Evolutionary conservation across 106 monocot species (phyloP), one percentile per base, ranked within the genome.

Genomic region (Vanilla planifolia): DNA sequence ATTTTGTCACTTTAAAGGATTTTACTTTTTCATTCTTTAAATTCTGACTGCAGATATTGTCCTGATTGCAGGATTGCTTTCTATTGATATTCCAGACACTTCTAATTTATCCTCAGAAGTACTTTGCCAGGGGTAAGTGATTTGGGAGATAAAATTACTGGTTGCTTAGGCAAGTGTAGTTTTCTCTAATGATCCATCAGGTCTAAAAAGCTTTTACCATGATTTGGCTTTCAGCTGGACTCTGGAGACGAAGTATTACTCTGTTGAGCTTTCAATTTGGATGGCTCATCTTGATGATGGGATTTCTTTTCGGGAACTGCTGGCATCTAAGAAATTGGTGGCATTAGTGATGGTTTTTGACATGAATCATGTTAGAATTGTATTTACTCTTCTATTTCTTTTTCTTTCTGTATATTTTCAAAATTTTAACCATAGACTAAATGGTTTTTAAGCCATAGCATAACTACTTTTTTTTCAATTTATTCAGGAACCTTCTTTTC

Each of bases 271-370:
- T 62, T 92, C 85, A 34, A 65, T 98, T 39, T 98, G 98, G 98
- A 82, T 71, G 28, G 76, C 79, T 48, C 74, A 98, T 66, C 82
- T 92, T 33, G 74, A 64, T 33, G 75, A 85, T 40, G 80, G 61
- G 8, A 82, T 99, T 56, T 99, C 92, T 19, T 59, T 76, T 28
- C 43, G 50, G 30, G 43, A 42, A 11, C 59, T 92, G 43, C 88
- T 77, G 42, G 65, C 60, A 62, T 59, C 45, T 17, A 68, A 69
- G 37, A 73, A 88, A 60, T 36, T 99, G 57, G 73, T 66, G 52
- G 92, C 88, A 64, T 71, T 99, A 57, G 82, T 92, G 67, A 81
- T 99, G 92, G 82, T 92, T 43, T 99, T 92, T 71, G 98, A 99
- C 77, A 85, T 92, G 82, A 92, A 33, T 78, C 82, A 99, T 81